These are phyloP conservation scores for Diaporthe longicolla DNA, from an alignment of 2,329 filamentous ascomycete genomes.

Conservation along the genomic window DNA sequence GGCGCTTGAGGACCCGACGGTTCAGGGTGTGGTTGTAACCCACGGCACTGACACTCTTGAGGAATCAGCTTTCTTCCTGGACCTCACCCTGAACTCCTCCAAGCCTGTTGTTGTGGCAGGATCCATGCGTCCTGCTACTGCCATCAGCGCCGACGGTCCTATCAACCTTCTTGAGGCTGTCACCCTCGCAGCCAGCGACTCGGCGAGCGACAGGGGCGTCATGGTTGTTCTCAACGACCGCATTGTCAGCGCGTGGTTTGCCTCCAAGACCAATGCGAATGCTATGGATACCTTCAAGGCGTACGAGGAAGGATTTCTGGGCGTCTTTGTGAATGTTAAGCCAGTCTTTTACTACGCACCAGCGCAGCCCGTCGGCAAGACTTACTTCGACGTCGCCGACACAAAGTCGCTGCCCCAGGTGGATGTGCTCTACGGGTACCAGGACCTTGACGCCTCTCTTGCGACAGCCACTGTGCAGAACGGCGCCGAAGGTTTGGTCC, in stretches of 20 bases:
- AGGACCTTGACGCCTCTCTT: conserved; percentile 64
- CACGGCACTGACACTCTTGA: conserved; percentile 77
- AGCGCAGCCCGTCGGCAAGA: conserved; percentile 61
- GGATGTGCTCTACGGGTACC: conserved; percentile 69
- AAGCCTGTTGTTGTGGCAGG: conserved; percentile 74
- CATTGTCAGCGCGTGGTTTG: conserved; percentile 71
- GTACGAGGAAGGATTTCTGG: conserved; percentile 69
- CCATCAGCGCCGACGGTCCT: conserved; percentile 73
- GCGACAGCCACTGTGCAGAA: conserved; percentile 62
- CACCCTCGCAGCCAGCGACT: conserved; percentile 64
- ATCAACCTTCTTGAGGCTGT: conserved; percentile 74
- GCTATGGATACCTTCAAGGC: conserved; percentile 73
- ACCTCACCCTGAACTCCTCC: conserved; percentile 67
- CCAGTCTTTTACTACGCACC: conserved; percentile 73
- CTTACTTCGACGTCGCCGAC: conserved; percentile 57
- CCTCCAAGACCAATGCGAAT: conserved; percentile 74
- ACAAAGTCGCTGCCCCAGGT: conserved; percentile 62
- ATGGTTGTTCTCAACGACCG: conserved; percentile 75
- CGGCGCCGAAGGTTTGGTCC: conserved; percentile 68
- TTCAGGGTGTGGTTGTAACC: conserved; percentile 69
- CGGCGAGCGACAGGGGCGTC: conserved; percentile 64
- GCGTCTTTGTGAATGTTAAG: conserved; percentile 69
- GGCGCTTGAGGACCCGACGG: conserved; percentile 59
- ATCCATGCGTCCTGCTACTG: conserved; percentile 74
- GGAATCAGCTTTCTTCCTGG: conserved; percentile 74